Conservation (phyloP, 106 monocot genomes). For the Agapanthus africanus region DNA sequence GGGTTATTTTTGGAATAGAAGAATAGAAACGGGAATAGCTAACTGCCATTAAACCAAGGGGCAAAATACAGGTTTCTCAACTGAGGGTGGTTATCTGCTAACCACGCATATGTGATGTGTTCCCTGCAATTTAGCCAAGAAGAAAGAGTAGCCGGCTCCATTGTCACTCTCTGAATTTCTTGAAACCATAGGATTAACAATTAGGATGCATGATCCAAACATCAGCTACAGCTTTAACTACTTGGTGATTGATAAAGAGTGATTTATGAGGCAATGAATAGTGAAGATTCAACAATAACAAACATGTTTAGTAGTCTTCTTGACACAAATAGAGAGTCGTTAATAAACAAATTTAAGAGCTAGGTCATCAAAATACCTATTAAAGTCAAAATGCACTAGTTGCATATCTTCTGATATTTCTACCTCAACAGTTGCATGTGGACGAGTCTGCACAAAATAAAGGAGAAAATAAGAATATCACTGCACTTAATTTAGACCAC, state of each 20-base stretch:
- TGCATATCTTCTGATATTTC: slow-evolving; percentile 95
- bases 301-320: neutral
- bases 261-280: neutral
- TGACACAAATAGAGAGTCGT: neutral
- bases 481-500: neutral
- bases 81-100: no score
- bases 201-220: neutral
- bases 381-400: slow-evolving; percentile 91
- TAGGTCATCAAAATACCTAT: slow-evolving; percentile 49
- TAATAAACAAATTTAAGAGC: neutral
- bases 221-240: neutral
- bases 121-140: no score
- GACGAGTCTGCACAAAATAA: slow-evolving; percentile 57
- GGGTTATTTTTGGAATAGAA: no score
- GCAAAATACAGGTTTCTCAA: no score
- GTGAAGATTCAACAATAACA: slow-evolving; percentile 4
- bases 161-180: no score
- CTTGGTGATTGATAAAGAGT: neutral
- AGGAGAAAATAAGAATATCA: neutral
- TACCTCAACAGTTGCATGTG: slow-evolving; percentile 94
- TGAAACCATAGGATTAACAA: no score
- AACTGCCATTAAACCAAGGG: no score
- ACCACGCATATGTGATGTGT: no score
- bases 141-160: no score
- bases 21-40: no score